Base-by-base conservation (phyloP, 176 grass and related monocot species). In the Eremochloa ophiuroides region DNA sequence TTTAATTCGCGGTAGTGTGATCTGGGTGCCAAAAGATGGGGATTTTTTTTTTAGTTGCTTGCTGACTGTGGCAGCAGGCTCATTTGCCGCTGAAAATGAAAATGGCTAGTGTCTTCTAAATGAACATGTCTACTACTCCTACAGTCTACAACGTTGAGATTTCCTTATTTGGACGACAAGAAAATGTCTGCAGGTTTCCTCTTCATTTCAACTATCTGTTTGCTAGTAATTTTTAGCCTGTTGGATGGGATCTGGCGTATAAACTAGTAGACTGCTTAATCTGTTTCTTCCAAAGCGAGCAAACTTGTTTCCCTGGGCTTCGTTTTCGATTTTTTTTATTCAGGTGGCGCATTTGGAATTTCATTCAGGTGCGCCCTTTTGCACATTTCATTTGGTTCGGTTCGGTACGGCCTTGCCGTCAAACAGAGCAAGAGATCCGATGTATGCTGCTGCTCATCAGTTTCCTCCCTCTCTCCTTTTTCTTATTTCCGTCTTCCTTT, bases 201-300 rank as follows among this genome's bases (percentile, higher is more conserved):
- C 48, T 53, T 22, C 6, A 50, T 62, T 48, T 63, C 4, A 47
- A 75, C 43, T 6, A 58, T 58, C 66, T 40, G 6, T 14, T 28
- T 39, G 41, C 30, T 69, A n/a, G n/a, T n/a, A 30, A 30, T 30
- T 65, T 71, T 65, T 25, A 17, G 20, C 41, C 30, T 56, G 42
- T 33, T 87, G 62, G 25, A 13, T 69, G 83, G 87, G 91, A 93
- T 90, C 87, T 87, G 76, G 14, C 50, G n/a, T 4, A 9, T 65
- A 18, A 31, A 65, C 37, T 44, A 25, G 70, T 10, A 4, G 2
- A 69, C 38, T 23, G 44, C 44, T 15, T 60, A 14, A 25, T 62
- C 47, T 35, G 28, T 71, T 72, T 41, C 25, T 25, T 53, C 30
- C 8, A 17, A 43, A 27, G 13, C 26, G 25, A 5, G 9, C 29